Base-by-base conservation (phyloP, 2,329 filamentous ascomycete genomes). In the Ophiostoma perfectum region DNA sequence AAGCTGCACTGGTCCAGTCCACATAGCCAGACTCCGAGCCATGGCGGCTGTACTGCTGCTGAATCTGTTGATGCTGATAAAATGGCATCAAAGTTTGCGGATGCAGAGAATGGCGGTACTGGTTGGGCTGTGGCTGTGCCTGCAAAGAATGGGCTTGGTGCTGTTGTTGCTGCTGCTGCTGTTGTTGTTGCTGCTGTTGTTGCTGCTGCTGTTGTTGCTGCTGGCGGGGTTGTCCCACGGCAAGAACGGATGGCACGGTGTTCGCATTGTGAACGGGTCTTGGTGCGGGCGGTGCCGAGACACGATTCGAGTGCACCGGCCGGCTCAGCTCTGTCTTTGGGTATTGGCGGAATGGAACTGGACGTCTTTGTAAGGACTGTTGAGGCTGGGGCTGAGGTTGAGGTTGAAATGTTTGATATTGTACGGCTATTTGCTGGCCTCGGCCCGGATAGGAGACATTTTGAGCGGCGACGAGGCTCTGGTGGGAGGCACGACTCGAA, bases 11-110 rank as follows among this genome's bases (percentile, higher is more conserved):
- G 60, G 60, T 16, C 55, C 55, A 60, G 55, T 60, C 55, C 27
- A 60, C 55, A 16, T 60, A 60, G 55, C 55, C 55, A 9, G 55
- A 60, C 27, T 60, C 27, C 27, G 55, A 9, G 27, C 27, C 55
- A 14, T 38, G 36, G 55, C 55, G 55, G 55, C 55, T 60, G 55
- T 60, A 38, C 16, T 44, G 60, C 16, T 18, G 58, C 58, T 41
- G 58, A 8, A 0, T 41, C 41, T 44, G 60, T n/a, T 63, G 38
- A 42, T 42, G 4, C 38, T 63, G 60, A 39, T 63, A 42, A 11
- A 27, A 44, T 8, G 38, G 38, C 39, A 42, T 63, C 60, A 63
- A 16, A 7, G 39, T 9, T 16, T 42, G 16, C 4, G 60, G 60
- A 16, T 65, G 64, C 3, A 45, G 11, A 5, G 44, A 47, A 4